Percentiles rank a stretch among this genome's conserved stretches.
phyloP scores from a whole-genome alignment of 2,329 filamentous ascomycete genomes.

The Penicillium digitatum region DNA sequence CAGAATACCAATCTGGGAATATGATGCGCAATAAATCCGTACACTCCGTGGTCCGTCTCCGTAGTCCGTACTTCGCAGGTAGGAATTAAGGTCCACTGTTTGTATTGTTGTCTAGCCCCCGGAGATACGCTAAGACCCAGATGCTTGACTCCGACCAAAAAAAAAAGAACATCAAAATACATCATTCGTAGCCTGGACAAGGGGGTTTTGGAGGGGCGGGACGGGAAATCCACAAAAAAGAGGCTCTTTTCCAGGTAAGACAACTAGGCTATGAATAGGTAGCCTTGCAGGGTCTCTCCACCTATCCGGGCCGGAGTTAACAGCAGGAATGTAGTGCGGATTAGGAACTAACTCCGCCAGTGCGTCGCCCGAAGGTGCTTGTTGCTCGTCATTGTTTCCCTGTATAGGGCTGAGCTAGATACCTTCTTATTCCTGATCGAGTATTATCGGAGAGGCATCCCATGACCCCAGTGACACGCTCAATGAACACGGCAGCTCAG shows the following conservation, averaged over 20 bases:
- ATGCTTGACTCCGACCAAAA: neutral
- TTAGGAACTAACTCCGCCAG: neutral
- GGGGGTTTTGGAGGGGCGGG: neutral
- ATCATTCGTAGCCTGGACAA: neutral
- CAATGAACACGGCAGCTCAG: conserved; percentile 7
- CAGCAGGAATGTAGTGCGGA: neutral
- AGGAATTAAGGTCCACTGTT: neutral
- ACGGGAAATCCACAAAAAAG: neutral
- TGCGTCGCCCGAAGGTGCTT: neutral
- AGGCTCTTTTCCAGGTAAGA: conserved; percentile 8
- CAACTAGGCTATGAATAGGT: conserved; percentile 8
- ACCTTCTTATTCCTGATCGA: conserved; percentile 7
- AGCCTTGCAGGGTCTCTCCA: neutral
- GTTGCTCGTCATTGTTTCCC: neutral
- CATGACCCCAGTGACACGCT: conserved; percentile 1
- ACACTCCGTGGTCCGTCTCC: neutral
- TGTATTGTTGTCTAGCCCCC: neutral
- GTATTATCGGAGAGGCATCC: neutral
- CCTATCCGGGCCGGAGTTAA: neutral
- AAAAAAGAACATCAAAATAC: neutral
- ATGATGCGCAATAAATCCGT: conserved; percentile 3
- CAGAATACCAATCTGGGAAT: conserved; percentile 3
- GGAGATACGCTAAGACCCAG: neutral
- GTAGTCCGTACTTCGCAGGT: neutral
- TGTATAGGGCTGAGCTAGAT: conserved; percentile 8